Evolutionary conservation across 2,329 filamentous ascomycete genomes (phyloP), one percentile per base, ranked within the genome.

Genomic region (Cytospora schulzeri): DNA sequence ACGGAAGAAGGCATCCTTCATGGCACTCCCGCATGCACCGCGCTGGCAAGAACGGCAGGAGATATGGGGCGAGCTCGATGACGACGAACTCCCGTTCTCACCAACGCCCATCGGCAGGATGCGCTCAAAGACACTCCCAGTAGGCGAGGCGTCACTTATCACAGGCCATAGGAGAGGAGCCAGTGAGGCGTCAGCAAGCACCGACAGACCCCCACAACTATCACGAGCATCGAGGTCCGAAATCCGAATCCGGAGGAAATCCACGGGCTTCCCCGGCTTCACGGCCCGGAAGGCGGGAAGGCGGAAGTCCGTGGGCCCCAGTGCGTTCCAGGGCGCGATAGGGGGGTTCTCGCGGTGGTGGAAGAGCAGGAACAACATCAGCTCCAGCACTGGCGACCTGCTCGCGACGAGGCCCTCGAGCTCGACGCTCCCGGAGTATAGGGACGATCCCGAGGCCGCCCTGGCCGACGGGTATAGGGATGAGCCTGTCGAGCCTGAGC

Each of bases 31-130:
- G 12, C 62, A 63, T 22, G 81, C 79, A 48, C 73, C 75, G 17
- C 73, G 86, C 60, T 86, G 85, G 81, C 79, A 86, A 63, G 91
- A 95, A 73, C 85, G 86, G 1, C 88, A 87, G 41, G 91, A 95
- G 70, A 95, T 96, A 35, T 96, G 92, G 93, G 91, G 88, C 63
- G 92, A 96, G 74, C 82, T 97, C 17, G 89, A 95, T 72, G 93
- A 96, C 70, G 87, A 90, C 50, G 84, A 86, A 58, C 76, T 78
- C 24, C 74, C 77, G 33, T 78, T 75, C 63, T 77, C 78, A 59
- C 75, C 78, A 0, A 66, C 67, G 3, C 69, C 70, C 9, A 69
- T 74, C 4, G 74, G 62, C 26, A 77, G 81, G 54, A 73, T 77
- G 28, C 80, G 83, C 17, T 83, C 83, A 14, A 81, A 76, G 61